phyloP scores from a whole-genome alignment of 1,284 basidiomycete species.

The Rhodotorula mucilaginosa region DNA sequence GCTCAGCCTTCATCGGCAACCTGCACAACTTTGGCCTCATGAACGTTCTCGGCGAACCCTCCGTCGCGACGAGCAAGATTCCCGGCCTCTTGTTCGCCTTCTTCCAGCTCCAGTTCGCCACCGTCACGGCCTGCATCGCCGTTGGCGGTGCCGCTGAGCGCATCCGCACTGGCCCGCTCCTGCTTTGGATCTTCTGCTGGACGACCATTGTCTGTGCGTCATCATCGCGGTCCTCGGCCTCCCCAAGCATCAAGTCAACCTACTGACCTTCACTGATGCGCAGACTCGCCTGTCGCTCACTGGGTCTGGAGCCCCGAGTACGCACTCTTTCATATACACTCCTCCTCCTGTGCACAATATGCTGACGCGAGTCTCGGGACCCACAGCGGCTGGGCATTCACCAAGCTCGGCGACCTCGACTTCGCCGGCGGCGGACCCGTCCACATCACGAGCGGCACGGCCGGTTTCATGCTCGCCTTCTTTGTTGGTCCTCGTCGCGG shows the following conservation, averaged over 20 bases:
- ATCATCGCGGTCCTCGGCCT: too few relatives aligned
- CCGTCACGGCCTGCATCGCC: slow-evolving; percentile 62
- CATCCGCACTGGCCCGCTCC: slow-evolving; percentile 76
- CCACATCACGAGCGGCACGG: slow-evolving; percentile 65
- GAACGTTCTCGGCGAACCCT: slow-evolving; percentile 72
- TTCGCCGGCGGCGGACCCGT: slow-evolving; percentile 86
- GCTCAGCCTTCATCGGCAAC: slow-evolving; percentile 54
- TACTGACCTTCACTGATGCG: neutral
- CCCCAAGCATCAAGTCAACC: too few relatives aligned
- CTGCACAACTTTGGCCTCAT: slow-evolving; percentile 76
- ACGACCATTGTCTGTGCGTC: slow-evolving; percentile 59
- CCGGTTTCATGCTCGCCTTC: slow-evolving; percentile 82
- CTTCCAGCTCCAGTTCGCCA: slow-evolving; percentile 75
- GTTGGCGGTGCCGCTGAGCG: slow-evolving; percentile 83
- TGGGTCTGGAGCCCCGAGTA: slow-evolving; percentile 75
- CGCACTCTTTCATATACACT: too few relatives aligned
- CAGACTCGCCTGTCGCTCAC: slow-evolving; percentile 68
- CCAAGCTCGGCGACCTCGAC: slow-evolving; percentile 74
- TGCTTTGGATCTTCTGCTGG: slow-evolving; percentile 84
- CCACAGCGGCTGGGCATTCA: slow-evolving; percentile 76
- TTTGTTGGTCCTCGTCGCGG: slow-evolving; percentile 86
- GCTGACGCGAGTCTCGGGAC: slow-evolving; percentile 43
- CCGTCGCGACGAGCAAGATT: slow-evolving; percentile 64
- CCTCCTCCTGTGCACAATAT: too few relatives aligned
- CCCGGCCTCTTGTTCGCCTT: slow-evolving; percentile 83